phyloP scores from a whole-genome alignment of 257 asterid genomes.

The Galeopsis tetrahit region DNA sequence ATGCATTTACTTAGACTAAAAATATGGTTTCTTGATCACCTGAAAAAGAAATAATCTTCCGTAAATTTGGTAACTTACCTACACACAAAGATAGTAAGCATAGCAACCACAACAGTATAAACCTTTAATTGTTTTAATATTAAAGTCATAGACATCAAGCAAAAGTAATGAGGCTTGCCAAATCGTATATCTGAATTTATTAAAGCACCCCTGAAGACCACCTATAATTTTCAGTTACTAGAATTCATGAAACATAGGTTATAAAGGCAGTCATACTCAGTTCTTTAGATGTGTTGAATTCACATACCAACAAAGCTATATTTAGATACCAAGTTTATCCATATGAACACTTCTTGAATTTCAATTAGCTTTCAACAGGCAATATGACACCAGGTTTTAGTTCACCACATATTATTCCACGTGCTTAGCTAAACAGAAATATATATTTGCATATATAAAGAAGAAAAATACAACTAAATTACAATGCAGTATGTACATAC shows the following conservation, averaged over 20 bases:
- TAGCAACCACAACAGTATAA: neutral
- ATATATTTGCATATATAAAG: neutral
- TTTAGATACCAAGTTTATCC: neutral
- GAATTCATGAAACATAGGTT: neutral
- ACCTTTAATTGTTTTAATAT: neutral
- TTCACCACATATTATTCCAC: too few relatives aligned
- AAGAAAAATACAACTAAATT: neutral
- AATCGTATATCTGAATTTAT: neutral
- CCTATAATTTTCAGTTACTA: neutral
- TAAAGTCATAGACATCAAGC: neutral
- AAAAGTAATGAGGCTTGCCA: neutral
- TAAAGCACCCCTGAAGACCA: neutral
- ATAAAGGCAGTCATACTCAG: neutral
- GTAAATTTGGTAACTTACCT: neutral
- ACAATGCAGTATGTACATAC: constrained; percentile 36
- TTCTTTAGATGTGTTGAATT: neutral
- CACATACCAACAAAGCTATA: neutral
- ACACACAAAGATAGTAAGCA: neutral
- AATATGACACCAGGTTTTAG: neutral
- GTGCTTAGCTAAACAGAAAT: too few relatives aligned
- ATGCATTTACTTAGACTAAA: neutral
- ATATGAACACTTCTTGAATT: neutral
- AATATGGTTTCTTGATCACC: neutral
- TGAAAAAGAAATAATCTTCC: neutral
- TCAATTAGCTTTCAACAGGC: neutral